These are phyloP conservation scores for Elongisporangium undulatum DNA, from an alignment of 352 stramenopile species.

Conservation along the genomic window DNA sequence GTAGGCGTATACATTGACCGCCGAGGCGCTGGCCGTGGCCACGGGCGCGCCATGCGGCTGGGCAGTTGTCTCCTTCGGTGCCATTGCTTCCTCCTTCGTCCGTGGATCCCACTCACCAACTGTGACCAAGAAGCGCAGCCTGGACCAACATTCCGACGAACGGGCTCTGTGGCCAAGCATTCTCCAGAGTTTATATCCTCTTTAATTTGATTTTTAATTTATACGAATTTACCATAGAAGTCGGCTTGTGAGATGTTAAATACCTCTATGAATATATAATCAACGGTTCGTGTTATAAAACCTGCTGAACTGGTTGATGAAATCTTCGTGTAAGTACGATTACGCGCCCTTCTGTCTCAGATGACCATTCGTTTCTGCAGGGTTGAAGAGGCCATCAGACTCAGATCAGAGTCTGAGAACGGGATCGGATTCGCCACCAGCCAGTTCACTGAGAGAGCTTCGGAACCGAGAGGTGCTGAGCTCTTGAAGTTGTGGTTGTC, in stretches of 20 bases:
- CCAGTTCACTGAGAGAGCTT: background rate
- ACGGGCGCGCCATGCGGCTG: background rate
- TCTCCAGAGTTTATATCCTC: background rate
- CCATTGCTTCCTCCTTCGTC: background rate
- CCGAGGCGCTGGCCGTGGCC: background rate
- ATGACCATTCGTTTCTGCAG: background rate
- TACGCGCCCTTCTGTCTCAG: background rate
- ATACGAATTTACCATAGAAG: background rate
- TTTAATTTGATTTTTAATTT: background rate
- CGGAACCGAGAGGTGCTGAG: background rate
- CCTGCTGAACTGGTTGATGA: background rate
- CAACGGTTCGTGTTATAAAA: background rate
- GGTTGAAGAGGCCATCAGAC: background rate
- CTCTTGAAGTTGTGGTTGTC: background rate
- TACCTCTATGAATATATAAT: background rate
- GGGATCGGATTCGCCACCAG: background rate
- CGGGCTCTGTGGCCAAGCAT: background rate
- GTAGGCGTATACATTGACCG: slow-evolving; percentile 29
- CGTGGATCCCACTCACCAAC: background rate
- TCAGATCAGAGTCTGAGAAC: background rate
- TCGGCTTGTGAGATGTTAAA: background rate
- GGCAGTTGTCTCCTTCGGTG: background rate
- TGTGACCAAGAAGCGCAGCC: background rate
- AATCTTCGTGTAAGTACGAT: background rate
- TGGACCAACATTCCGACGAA: background rate